Base-by-base conservation (phyloP, 106 monocot species). In the Allium cepa region DNA sequence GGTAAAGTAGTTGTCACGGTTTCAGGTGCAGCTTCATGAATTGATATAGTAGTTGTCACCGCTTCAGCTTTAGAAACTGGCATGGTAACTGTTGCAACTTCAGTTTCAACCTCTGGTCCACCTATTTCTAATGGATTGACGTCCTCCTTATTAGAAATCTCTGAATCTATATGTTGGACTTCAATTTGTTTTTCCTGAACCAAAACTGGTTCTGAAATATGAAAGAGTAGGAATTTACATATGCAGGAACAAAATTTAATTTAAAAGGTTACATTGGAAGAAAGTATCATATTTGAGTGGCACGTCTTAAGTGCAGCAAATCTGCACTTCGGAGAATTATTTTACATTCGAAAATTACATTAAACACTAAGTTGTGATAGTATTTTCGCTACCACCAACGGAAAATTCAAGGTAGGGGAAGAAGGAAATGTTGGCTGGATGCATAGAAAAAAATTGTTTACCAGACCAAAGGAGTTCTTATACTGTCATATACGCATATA, bases 201-300 rank as follows among this genome's bases (percentile, higher is more conserved):
- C 47, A 59, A 64, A 56, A 53, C 17, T 22, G 75, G 55, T 16
- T 75, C 80, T 77, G 68, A 61, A 17, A 68, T 17, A 11, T 12
- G 17, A 62, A 26, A 58, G 12, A 46, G 36, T 36, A 3, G 5
- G 5, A 36, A 36, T 4, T 36, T 36, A 36, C 36, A 36, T 4
- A 36, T 36, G 36, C 36, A 4, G 36, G 36, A 36, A 36, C 36
- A 36, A 36, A 36, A 36, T 4, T 36, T 36, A 36, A 4, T 36
- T 36, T 22, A 22, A 22, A 36, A 36, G 3, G 36, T 36, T 36
- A 36, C 36, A 36, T 5, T 36, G 36, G 5, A 5, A 36, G 36
- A 36, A 36, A 36, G 36, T 3, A 36, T 36, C 3, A 1, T 36
- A 36, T 36, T 36, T 36, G 7, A 16, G 22, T 22, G 53, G n/a